phyloP scores from a whole-genome alignment of 2,329 filamentous ascomycete genomes.

The Cyanodermella asteris region DNA sequence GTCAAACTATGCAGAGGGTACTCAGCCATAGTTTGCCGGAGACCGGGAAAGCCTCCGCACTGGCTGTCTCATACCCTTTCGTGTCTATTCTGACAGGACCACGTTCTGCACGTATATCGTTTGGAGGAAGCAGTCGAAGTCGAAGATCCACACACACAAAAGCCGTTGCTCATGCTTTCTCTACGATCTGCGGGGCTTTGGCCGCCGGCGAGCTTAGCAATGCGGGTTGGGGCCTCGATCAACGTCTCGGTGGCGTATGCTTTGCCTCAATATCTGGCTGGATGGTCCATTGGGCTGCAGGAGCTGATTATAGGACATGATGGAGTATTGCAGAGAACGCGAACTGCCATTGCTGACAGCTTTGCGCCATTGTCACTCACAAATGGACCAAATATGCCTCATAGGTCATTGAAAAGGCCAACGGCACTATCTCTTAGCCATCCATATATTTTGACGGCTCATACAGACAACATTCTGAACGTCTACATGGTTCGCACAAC shows the following conservation, averaged over 20 bases:
- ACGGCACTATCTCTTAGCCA: conserved; percentile 51
- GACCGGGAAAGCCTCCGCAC: too few relatives aligned
- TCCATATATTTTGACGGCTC: conserved; percentile 64
- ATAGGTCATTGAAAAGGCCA: conserved; percentile 23
- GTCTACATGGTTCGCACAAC: conserved; percentile 63
- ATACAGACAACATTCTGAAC: conserved; percentile 72
- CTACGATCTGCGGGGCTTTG: too few relatives aligned
- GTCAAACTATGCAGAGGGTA: too few relatives aligned
- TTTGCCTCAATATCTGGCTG: conserved; percentile 50
- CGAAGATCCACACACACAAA: too few relatives aligned
- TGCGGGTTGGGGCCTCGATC: conserved; percentile 43
- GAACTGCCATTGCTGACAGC: conserved; percentile 18
- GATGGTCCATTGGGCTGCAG: conserved; percentile 84
- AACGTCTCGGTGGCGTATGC: conserved; percentile 78
- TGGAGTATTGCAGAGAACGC: conserved; percentile 20
- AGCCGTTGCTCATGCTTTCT: too few relatives aligned
- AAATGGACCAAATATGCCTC: too few relatives aligned
- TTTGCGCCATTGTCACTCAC: too few relatives aligned
- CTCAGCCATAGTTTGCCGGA: too few relatives aligned
- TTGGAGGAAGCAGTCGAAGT: too few relatives aligned
- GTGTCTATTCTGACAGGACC: too few relatives aligned
- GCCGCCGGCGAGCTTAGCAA: conserved; percentile 59
- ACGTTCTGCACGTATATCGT: too few relatives aligned
- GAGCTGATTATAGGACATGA: conserved; percentile 48
- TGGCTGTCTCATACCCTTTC: too few relatives aligned